A percentile compares a stretch with the other conserved stretches of the same genome.
Evolutionary conservation across 176 grass and related monocot genomes (phyloP).

Genomic region (Dendrocalamus sinicus): DNA sequence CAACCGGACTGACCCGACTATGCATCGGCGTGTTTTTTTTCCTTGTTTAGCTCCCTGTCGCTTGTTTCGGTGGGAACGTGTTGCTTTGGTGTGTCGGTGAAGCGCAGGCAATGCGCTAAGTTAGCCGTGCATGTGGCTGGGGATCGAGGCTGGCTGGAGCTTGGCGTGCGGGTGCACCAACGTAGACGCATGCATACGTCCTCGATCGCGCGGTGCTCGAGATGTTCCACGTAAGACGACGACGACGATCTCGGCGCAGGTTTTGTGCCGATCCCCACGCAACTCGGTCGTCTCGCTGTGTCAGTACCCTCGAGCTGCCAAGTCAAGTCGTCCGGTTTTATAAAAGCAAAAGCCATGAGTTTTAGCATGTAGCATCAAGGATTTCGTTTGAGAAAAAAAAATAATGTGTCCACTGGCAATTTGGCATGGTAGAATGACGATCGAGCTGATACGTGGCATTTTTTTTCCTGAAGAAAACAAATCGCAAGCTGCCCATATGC

Average conservation of each 20-base stretch:
- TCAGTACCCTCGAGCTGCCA: background rate
- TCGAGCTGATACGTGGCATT: background rate
- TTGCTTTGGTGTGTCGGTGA: constrained; percentile 67
- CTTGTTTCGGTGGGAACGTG: constrained; percentile 46
- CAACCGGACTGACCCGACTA: background rate
- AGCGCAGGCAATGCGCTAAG: constrained; percentile 20
- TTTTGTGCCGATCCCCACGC: constrained; percentile 18
- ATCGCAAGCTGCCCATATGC: background rate
- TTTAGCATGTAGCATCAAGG: background rate
- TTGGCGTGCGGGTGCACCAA: constrained; percentile 43
- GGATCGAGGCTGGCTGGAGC: background rate
- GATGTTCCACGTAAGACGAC: constrained; percentile 5
- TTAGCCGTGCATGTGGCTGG: constrained; percentile 20
- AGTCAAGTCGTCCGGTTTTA: too few relatives aligned
- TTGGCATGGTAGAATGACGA: background rate
- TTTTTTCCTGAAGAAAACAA: background rate
- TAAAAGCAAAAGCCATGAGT: too few relatives aligned
- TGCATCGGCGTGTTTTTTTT: background rate
- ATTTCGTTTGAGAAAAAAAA: background rate
- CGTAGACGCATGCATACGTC: constrained; percentile 18
- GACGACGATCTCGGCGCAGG: background rate
- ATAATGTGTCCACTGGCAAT: background rate
- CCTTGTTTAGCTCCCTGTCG: background rate
- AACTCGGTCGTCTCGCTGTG: background rate
- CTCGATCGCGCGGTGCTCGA: constrained; percentile 3